Evolutionary conservation across 331 rosid genomes (phyloP), one percentile per base, ranked within the genome.

Genomic region (Quercus lobata): DNA sequence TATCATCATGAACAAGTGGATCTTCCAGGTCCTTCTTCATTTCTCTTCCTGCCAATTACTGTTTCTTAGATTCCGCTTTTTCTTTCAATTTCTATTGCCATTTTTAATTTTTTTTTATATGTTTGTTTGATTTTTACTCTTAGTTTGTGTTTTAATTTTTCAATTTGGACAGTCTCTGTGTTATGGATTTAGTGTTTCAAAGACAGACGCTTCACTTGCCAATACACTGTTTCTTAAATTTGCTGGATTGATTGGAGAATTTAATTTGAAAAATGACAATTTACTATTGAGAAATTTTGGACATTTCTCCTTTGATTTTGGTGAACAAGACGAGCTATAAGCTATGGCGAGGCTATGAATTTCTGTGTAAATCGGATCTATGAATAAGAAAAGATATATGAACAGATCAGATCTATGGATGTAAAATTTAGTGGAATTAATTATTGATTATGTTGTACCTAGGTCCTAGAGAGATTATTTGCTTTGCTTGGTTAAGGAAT

Each of bases 1-100:
- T 3, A 93, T 95, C 77, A 93, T 95, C 83, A 89, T 95, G 81
- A 95, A 95, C 93, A 95, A 95, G 85, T 95, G 98, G 98, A 95
- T 95, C 97, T 95, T 95, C 77, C 98, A 91, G 98, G 98, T 94
- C 60, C 72, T 27, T 60, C 66, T 60, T 24, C 27, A 4, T 24
- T 25, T 10, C 30, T 60, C 49, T 41, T 41, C 3, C 49, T 41
- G 14, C 14, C 49, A 41, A 41, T 41, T 41, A 9, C 49, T 0
- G 49, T 41, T 41, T 41, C 3, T 41, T 41, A 41, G 49, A 41
- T 41, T 41, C 1, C 14, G 14, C 49, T 41, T 41, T 41, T 41
- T 41, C 49, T 41, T 41, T 41, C 49, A 9, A 41, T 41, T 41
- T 41, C 49, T 9, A 9, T 41, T 41, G 1, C 49, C 0, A 9